A percentile compares a stretch with the other conserved stretches of the same genome.
Evolutionary conservation across 495 filamentous ascomycete genomes (phyloP).

Genomic region (Neurospora sp.): DNA sequence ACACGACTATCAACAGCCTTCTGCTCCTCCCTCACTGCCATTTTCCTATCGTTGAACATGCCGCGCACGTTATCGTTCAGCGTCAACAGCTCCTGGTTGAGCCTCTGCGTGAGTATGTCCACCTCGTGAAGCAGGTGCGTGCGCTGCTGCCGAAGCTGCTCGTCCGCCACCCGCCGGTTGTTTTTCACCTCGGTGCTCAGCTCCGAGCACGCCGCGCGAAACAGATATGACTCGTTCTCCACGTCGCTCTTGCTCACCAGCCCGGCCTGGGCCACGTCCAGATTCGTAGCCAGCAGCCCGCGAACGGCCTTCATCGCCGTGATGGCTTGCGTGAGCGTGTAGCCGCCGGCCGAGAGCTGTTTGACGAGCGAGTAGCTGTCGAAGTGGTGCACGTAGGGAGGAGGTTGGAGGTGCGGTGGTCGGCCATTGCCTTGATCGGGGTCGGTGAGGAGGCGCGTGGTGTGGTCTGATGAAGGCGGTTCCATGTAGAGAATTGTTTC

Average conservation of each 20-base stretch:
- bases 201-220: constrained; percentile 88
- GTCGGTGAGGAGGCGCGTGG: not conserved
- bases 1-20: constrained; percentile 66
- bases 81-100: constrained; percentile 66
- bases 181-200: constrained; percentile 71
- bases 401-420: constrained; percentile 53
- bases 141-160: constrained; percentile 66
- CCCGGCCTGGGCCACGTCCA: constrained; percentile 64
- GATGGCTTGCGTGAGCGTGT: constrained; percentile 57
- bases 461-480: constrained; percentile 32
- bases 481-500: constrained; percentile 56
- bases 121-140: constrained; percentile 82
- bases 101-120: constrained; percentile 77
- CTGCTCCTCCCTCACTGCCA: constrained; percentile 80
- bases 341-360: constrained; percentile 59
- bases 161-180: constrained; percentile 48
- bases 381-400: constrained; percentile 89
- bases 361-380: constrained; percentile 84
- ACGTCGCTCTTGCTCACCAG: constrained; percentile 71
- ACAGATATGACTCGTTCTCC: constrained; percentile 86
- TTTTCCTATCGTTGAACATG: constrained; percentile 93
- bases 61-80: constrained; percentile 87
- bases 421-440: not conserved
- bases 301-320: constrained; percentile 85
- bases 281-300: constrained; percentile 60